Percentiles rank a stretch among this genome's conserved stretches.
These are phyloP conservation scores for Wickerhamiella azymoides DNA, from an alignment of 805 yeast genomes.

Conservation along the genomic window DNA sequence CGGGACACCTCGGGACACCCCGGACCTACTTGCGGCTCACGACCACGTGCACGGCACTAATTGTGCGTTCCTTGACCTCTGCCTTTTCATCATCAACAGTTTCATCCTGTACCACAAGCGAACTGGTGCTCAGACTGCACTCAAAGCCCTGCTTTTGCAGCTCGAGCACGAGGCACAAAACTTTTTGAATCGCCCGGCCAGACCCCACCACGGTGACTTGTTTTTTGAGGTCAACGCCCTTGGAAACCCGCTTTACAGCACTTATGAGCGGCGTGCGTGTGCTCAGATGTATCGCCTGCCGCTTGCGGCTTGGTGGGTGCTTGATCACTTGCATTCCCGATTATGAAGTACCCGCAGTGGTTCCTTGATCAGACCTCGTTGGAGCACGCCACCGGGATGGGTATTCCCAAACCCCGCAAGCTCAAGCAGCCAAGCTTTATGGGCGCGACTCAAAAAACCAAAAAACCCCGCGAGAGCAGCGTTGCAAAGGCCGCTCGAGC, in stretches of 20 bases:
- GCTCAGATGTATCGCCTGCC: conserved; percentile 36
- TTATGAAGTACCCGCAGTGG: conserved; percentile 19
- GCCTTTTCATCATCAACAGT: conserved; percentile 25
- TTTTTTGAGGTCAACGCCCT: conserved; percentile 36
- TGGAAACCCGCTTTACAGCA: conserved; percentile 51
- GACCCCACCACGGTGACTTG: conserved; percentile 52
- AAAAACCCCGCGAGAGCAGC: conserved; percentile 15
- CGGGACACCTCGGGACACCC: too few relatives aligned
- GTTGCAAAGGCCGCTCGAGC: conserved; percentile 41
- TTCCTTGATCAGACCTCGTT: conserved; percentile 19
- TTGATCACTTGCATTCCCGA: conserved; percentile 29
- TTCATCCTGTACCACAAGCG: conserved; percentile 63
- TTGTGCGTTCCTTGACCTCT: conserved; percentile 26
- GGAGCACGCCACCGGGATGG: conserved; percentile 13
- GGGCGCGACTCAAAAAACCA: background rate
- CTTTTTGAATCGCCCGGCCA: conserved; percentile 59
- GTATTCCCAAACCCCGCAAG: conserved; percentile 8
- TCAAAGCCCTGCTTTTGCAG: conserved; percentile 37
- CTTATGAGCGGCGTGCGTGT: conserved; percentile 58
- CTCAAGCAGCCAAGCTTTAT: conserved; percentile 9
- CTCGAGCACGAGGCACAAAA: conserved; percentile 46
- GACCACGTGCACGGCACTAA: conserved; percentile 33
- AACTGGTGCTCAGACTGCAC: conserved; percentile 50
- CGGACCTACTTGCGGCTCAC: conserved; percentile 18
- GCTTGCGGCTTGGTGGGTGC: conserved; percentile 37